A percentile compares a stretch with the other conserved stretches of the same genome.
These are phyloP conservation scores for Fonsecaea pedrosoi DNA, from an alignment of 2,329 filamentous ascomycete species.

Conservation along the genomic window DNA sequence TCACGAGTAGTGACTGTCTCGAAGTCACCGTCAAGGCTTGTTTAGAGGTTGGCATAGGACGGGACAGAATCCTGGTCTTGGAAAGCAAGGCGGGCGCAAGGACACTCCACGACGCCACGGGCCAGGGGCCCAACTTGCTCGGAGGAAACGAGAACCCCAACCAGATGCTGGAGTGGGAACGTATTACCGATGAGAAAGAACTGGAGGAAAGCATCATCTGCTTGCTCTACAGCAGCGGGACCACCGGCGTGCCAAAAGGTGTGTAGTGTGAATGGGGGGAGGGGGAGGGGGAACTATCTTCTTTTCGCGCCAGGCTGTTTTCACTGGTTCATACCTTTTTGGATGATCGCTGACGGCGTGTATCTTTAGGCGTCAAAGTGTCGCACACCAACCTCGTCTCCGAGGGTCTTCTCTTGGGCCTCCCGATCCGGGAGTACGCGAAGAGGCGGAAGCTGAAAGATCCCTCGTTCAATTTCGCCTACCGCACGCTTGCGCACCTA, in stretches of 20 bases:
- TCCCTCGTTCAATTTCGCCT: slow-evolving; percentile 42
- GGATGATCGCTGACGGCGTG: background rate
- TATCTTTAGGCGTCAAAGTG: slow-evolving; percentile 46
- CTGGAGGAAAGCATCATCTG: slow-evolving; percentile 55
- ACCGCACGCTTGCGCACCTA: slow-evolving; percentile 54
- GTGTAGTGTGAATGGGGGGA: too few relatives aligned
- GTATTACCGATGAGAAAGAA: slow-evolving; percentile 57
- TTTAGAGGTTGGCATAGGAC: slow-evolving; percentile 55
- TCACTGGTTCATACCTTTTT: background rate
- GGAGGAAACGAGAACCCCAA: slow-evolving; percentile 35
- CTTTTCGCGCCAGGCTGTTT: background rate
- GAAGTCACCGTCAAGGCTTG: slow-evolving; percentile 58
- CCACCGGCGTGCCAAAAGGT: slow-evolving; percentile 44
- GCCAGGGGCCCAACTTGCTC: slow-evolving; percentile 21
- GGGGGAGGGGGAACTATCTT: background rate
- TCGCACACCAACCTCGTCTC: slow-evolving; percentile 54
- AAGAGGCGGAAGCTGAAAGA: slow-evolving; percentile 42
- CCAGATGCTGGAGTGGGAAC: slow-evolving; percentile 57
- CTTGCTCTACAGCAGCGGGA: slow-evolving; percentile 45
- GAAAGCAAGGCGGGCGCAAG: slow-evolving; percentile 51
- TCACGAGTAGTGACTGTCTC: slow-evolving; percentile 59
- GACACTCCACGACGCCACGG: slow-evolving; percentile 36
- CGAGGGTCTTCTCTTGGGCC: slow-evolving; percentile 44
- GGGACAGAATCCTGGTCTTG: slow-evolving; percentile 59
- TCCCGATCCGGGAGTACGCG: slow-evolving; percentile 39